Conservation (phyloP, 169 alveolate species). For the Plasmodium vivax region DNA sequence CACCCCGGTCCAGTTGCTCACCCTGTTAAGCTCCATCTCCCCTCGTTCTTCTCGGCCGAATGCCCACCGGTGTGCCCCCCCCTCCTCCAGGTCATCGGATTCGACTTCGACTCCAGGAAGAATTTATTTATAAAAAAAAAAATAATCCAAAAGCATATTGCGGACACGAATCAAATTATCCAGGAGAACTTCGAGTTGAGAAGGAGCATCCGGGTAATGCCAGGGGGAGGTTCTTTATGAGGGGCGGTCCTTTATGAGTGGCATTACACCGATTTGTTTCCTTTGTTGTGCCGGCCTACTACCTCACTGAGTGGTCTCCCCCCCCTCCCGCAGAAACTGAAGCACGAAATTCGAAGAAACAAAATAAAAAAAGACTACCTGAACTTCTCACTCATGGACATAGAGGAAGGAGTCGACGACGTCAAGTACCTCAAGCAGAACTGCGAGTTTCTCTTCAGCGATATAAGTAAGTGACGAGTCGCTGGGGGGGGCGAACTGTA, state of each 20-base stretch:
- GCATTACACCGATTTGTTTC: background rate
- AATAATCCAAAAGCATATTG: conserved; percentile 35
- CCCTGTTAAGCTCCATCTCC: background rate
- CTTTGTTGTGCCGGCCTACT: background rate
- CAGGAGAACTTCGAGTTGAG: conserved; percentile 17
- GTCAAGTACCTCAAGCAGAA: conserved; percentile 54
- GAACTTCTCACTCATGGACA: conserved; percentile 35
- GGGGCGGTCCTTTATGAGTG: no score
- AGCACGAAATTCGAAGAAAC: conserved; percentile 38
- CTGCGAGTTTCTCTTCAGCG: conserved; percentile 45
- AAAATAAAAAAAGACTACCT: conserved; percentile 51
- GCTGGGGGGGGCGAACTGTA: background rate
- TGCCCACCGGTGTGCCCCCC: background rate
- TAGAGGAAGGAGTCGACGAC: conserved; percentile 55
- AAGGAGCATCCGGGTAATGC: conserved; percentile 38
- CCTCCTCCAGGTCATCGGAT: conserved; percentile 40
- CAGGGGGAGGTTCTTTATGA: background rate
- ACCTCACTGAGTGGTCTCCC: background rate
- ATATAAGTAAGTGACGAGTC: conserved; percentile 25
- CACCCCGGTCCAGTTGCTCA: background rate
- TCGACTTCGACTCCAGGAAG: conserved; percentile 35
- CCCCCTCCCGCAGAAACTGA: conserved; percentile 3
- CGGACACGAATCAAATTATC: conserved; percentile 37
- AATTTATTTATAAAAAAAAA: conserved; percentile 51
- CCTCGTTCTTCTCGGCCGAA: background rate